A percentile compares a stretch with the other conserved stretches of the same genome.
phyloP scores from a whole-genome alignment of 1,284 basidiomycete species.

The Cronartium quercuum region DNA sequence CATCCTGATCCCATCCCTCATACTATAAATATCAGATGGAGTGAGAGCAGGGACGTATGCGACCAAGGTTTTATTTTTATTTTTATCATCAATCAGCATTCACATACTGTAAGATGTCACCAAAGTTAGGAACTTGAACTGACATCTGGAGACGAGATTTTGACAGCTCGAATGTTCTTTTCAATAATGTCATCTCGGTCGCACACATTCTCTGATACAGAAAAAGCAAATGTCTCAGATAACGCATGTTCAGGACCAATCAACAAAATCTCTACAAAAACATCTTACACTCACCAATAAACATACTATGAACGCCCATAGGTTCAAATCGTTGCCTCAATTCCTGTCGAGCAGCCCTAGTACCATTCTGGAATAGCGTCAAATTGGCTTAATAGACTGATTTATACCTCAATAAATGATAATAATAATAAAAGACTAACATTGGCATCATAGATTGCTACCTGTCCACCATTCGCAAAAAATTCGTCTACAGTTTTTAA shows the following conservation, averaged over 20 bases:
- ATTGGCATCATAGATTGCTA: slow-evolving; percentile 99
- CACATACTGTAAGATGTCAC: not conserved
- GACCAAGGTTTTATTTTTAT: not conserved
- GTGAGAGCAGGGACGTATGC: not conserved
- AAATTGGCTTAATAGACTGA: not conserved
- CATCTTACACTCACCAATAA: slow-evolving; percentile 63
- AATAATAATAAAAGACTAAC: not conserved
- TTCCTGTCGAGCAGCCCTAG: slow-evolving; percentile 60
- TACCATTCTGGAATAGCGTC: slow-evolving; percentile 59
- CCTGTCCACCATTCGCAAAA: slow-evolving; percentile 72
- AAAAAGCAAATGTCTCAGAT: not conserved
- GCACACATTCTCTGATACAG: slow-evolving; percentile 49
- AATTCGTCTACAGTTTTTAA: slow-evolving; percentile 83
- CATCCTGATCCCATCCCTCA: slow-evolving; percentile 81
- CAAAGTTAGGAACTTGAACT: slow-evolving; percentile 47
- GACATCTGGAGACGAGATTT: slow-evolving; percentile 94
- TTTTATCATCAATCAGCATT: not conserved
- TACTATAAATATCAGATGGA: slow-evolving; percentile 58
- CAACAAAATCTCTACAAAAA: not conserved
- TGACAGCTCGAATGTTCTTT: slow-evolving; percentile 89
- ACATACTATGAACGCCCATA: slow-evolving; percentile 74
- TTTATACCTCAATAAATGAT: not conserved
- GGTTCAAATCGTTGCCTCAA: slow-evolving; percentile 78
- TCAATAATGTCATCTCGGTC: slow-evolving; percentile 78
- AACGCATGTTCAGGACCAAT: too few relatives aligned